A percentile compares a stretch with the other conserved stretches of the same genome.
phyloP scores from a whole-genome alignment of 768 basidiomycete species.

The Collybiopsis luxurians region DNA sequence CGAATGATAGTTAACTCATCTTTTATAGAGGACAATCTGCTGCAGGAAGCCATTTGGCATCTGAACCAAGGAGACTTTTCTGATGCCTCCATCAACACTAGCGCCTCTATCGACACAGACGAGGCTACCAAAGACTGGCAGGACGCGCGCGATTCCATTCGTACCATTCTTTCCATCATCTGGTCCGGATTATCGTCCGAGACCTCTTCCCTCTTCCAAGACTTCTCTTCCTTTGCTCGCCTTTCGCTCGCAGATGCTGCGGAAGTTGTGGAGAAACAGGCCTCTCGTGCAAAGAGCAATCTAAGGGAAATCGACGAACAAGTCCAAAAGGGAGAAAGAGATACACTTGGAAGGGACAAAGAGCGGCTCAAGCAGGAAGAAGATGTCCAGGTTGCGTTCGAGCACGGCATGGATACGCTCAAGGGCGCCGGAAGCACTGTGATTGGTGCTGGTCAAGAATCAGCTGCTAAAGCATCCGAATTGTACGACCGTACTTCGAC shows the following conservation, averaged over 20 bases:
- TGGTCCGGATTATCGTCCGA: constrained; percentile 55
- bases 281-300: constrained; percentile 46
- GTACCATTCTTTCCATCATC: constrained; percentile 47
- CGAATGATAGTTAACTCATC: not conserved
- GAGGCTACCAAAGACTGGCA: constrained; percentile 49
- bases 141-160: constrained; percentile 48
- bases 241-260: constrained; percentile 67
- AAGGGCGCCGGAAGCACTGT: constrained; percentile 55
- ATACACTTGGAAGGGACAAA: constrained; percentile 52
- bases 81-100: constrained; percentile 27
- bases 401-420: constrained; percentile 64
- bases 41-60: constrained; percentile 69
- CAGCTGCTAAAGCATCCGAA: constrained; percentile 41
- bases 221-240: constrained; percentile 64
- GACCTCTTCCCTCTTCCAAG: constrained; percentile 50
- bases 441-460: constrained; percentile 52
- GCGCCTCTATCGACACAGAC: constrained; percentile 29
- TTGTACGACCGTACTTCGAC: constrained; percentile 36
- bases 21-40: constrained; percentile 52
- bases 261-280: constrained; percentile 52
- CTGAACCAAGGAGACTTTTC: constrained; percentile 52
- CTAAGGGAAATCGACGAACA: constrained; percentile 56
- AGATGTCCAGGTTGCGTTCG: constrained; percentile 55
- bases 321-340: constrained; percentile 59
- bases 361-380: constrained; percentile 44